These are phyloP conservation scores for Eucalyptus tenuipes DNA, from an alignment of 345 rosid species.

Conservation along the genomic window DNA sequence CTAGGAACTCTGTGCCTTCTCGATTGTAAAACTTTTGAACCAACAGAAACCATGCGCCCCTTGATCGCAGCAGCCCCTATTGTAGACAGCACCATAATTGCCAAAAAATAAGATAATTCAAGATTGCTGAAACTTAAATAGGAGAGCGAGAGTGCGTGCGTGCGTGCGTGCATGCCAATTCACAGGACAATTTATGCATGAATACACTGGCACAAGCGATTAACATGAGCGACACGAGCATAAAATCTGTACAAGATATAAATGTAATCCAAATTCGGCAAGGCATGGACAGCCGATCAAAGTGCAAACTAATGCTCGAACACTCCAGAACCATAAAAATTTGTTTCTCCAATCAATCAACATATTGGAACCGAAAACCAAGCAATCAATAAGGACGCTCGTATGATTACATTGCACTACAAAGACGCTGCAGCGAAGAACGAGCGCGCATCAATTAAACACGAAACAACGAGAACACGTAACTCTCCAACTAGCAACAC, in stretches of 20 bases:
- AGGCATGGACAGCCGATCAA: background rate
- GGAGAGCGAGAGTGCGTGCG: background rate
- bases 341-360: background rate
- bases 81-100: background rate
- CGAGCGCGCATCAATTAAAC: background rate
- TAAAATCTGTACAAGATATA: background rate
- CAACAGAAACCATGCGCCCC: constrained; percentile 38
- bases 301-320: background rate
- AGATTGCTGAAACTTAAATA: background rate
- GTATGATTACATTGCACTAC: background rate
- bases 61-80: background rate
- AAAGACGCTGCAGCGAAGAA: background rate
- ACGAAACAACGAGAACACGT: background rate
- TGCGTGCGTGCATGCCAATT: background rate
- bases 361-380: background rate
- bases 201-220: background rate
- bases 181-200: background rate
- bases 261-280: background rate
- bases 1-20: constrained; percentile 9
- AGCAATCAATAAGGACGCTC: background rate
- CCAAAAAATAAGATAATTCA: background rate
- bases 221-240: background rate
- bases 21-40: constrained; percentile 33
- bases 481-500: background rate
- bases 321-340: background rate